A percentile compares a stretch with the other conserved stretches of the same genome.
These are phyloP conservation scores for Mycothermus thermophilus DNA, from an alignment of 495 filamentous ascomycete genomes.

Conservation along the genomic window DNA sequence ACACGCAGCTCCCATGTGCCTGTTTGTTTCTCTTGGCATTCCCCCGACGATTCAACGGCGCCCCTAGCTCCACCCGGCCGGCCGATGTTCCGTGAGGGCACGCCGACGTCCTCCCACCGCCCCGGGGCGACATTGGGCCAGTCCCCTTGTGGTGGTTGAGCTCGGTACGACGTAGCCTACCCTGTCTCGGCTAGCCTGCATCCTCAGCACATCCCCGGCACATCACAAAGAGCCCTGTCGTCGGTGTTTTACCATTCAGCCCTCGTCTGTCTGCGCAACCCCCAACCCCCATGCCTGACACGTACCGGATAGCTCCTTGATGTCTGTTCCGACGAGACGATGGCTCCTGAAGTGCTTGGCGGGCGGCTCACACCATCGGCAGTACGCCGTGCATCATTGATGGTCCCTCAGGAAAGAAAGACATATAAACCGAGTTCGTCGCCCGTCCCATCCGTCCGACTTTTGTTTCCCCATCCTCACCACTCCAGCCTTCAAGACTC, in stretches of 20 bases:
- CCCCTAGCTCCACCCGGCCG: too few species aligned
- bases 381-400: too few species aligned
- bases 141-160: too few species aligned
- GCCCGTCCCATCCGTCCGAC: background rate
- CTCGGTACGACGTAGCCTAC: too few species aligned
- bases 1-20: too few species aligned
- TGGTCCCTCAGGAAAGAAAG: too few species aligned
- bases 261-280: conserved; percentile 23
- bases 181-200: background rate
- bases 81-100: too few species aligned
- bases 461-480: conserved; percentile 27
- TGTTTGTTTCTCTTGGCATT: too few species aligned
- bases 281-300: conserved; percentile 35
- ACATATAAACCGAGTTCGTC: conserved; percentile 29
- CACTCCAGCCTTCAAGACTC: conserved; percentile 18
- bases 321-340: conserved; percentile 28
- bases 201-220: conserved; percentile 6
- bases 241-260: conserved; percentile 29
- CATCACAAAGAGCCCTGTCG: conserved; percentile 6
- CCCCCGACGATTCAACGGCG: too few species aligned
- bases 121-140: too few species aligned
- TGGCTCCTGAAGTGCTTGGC: conserved; percentile 26
- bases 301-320: conserved; percentile 29
- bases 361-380: conserved; percentile 22
- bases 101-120: too few species aligned